Conservation (phyloP, 2,329 filamentous ascomycete genomes). For the Talaromyces sp. region DNA sequence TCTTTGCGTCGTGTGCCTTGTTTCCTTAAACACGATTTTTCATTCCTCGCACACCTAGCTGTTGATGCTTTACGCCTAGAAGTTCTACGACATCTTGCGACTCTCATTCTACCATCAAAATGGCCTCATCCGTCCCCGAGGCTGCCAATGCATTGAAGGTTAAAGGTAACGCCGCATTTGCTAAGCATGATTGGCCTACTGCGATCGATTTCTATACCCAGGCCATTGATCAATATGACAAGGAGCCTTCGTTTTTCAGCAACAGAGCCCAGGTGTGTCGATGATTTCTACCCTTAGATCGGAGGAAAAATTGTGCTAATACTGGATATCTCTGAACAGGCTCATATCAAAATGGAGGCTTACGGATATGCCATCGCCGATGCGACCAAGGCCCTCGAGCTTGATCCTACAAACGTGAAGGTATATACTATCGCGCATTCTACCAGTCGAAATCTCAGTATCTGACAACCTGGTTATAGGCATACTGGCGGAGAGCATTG, state of each 20-base stretch:
- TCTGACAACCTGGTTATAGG: slow-evolving; percentile 51
- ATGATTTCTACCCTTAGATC: slow-evolving; percentile 1
- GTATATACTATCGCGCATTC: slow-evolving; percentile 44
- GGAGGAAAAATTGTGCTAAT: slow-evolving; percentile 17
- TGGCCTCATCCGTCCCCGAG: slow-evolving; percentile 52
- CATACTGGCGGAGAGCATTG: slow-evolving; percentile 89
- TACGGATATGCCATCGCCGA: slow-evolving; percentile 92
- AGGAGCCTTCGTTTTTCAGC: slow-evolving; percentile 86
- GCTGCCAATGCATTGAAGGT: slow-evolving; percentile 84
- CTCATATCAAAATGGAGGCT: slow-evolving; percentile 90
- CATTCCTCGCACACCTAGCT: not conserved
- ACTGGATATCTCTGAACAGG: slow-evolving; percentile 51
- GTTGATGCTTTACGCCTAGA: slow-evolving; percentile 5
- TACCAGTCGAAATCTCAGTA: not conserved
- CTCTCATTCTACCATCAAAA: slow-evolving; percentile 24
- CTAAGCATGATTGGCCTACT: slow-evolving; percentile 76
- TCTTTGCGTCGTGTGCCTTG: slow-evolving; percentile 9
- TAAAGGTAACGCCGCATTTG: slow-evolving; percentile 91
- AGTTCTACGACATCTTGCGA: not conserved
- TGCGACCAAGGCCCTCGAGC: slow-evolving; percentile 84
- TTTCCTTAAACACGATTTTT: not conserved
- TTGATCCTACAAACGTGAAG: slow-evolving; percentile 87
- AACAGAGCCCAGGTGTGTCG: slow-evolving; percentile 84
- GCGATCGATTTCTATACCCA: slow-evolving; percentile 83
- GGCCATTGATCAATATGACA: slow-evolving; percentile 79